Conservation (phyloP, 306 rosid species). For the Mucuna pruriens region DNA sequence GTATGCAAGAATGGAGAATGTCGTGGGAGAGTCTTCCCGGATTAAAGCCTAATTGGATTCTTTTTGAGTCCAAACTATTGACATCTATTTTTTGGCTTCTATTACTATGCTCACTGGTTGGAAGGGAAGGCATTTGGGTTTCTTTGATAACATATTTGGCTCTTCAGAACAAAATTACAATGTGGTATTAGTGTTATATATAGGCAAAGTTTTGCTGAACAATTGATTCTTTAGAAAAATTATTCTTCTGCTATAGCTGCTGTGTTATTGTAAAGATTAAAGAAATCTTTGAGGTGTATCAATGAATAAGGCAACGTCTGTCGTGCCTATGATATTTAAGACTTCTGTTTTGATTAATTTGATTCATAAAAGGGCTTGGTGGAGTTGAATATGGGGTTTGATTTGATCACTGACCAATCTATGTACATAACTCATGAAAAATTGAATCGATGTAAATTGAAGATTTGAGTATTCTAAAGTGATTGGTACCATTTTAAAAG, state of each 20-base stretch:
- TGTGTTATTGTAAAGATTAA: constrained; percentile 40
- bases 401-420: neutral
- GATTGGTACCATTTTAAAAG: neutral
- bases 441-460: neutral
- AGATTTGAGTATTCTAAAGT: neutral
- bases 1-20: constrained; percentile 88
- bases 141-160: constrained; percentile 26
- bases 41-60: constrained; percentile 54
- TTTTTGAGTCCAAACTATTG: neutral
- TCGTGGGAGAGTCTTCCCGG: constrained; percentile 76
- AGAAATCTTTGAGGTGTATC: constrained; percentile 40
- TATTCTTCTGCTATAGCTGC: constrained; percentile 30
- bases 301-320: constrained; percentile 37
- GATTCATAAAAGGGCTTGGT: constrained; percentile 6
- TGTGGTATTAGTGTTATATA: constrained; percentile 23
- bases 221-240: constrained; percentile 41
- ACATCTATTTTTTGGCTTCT: constrained; percentile 4
- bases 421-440: neutral
- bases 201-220: constrained; percentile 38
- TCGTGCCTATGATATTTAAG: constrained; percentile 32
- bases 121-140: constrained; percentile 31
- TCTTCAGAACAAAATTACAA: constrained; percentile 25
- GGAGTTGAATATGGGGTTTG: constrained; percentile 21
- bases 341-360: constrained; percentile 30
- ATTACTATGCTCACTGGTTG: constrained; percentile 23